phyloP scores from a whole-genome alignment of 78 protist species.

The Polysphondylium violaceum region DNA sequence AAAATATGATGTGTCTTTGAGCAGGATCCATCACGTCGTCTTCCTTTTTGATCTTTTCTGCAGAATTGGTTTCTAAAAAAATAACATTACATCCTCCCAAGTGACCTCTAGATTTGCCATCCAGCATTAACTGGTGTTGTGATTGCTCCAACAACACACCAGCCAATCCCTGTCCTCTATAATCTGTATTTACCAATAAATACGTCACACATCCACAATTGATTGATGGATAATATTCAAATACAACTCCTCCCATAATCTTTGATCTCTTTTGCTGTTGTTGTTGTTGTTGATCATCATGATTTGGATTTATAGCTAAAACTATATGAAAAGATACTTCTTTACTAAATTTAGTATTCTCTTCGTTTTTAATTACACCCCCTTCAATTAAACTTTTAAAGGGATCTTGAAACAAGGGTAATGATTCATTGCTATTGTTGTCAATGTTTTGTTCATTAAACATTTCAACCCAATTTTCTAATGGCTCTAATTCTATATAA shows the following conservation, averaged over 20 bases:
- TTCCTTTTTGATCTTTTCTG: slow-evolving; percentile 51
- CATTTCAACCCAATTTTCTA: slow-evolving; percentile 77
- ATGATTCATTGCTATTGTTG: too few relatives aligned
- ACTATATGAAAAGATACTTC: too few relatives aligned
- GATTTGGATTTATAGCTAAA: background rate
- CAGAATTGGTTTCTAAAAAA: slow-evolving; percentile 63
- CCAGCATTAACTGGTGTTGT: background rate
- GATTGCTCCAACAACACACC: slow-evolving; percentile 31
- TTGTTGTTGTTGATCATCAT: background rate
- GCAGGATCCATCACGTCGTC: slow-evolving; percentile 77
- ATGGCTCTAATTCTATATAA: slow-evolving; percentile 55
- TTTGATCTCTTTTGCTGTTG: background rate
- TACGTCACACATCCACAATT: slow-evolving; percentile 67
- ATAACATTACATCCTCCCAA: slow-evolving; percentile 56
- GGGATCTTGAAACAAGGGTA: too few relatives aligned
- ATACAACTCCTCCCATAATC: slow-evolving; percentile 76
- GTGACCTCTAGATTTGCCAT: slow-evolving; percentile 6
- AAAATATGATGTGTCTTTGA: slow-evolving; percentile 45
- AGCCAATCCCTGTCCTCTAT: slow-evolving; percentile 67
- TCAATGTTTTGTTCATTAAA: too few relatives aligned
- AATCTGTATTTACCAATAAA: slow-evolving; percentile 35
- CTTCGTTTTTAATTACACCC: background rate
- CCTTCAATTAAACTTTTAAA: too few relatives aligned
- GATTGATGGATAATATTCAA: slow-evolving; percentile 64
- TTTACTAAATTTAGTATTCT: background rate